These are phyloP conservation scores for Ambrosia hybrid DNA, from an alignment of 140 eudicot species.

Conservation along the genomic window DNA sequence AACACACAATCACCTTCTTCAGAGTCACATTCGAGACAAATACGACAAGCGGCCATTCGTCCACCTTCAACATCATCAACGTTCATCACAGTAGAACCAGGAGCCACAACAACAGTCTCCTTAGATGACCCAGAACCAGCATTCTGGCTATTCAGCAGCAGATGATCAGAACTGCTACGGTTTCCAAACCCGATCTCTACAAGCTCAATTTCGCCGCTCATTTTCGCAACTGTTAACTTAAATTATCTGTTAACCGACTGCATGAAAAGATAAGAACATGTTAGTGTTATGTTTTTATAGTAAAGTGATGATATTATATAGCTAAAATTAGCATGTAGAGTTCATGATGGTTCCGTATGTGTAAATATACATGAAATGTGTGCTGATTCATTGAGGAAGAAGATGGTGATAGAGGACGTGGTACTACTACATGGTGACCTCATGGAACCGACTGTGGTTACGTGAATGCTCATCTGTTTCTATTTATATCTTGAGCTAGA, in stretches of 20 bases:
- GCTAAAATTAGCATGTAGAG: slow-evolving; percentile 16
- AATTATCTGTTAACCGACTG: neutral
- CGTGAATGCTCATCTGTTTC: neutral
- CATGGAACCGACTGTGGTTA: slow-evolving; percentile 15
- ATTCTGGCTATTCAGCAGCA: neutral
- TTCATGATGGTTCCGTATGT: neutral
- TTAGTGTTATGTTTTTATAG: neutral
- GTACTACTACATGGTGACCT: neutral
- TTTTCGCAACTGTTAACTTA: neutral
- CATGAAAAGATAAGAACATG: neutral
- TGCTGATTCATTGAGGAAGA: slow-evolving; percentile 12
- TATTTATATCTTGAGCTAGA: neutral
- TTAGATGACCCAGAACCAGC: neutral
- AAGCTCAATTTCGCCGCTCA: slow-evolving; percentile 16
- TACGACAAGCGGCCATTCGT: slow-evolving; percentile 54
- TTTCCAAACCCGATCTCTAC: neutral
- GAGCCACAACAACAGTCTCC: neutral
- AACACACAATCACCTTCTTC: slow-evolving; percentile 52
- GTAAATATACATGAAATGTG: slow-evolving; percentile 6
- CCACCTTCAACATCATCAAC: slow-evolving; percentile 62
- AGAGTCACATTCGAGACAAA: slow-evolving; percentile 74
- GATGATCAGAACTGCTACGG: neutral
- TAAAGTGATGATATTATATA: neutral
- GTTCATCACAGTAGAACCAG: slow-evolving; percentile 17
- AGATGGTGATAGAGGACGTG: neutral